phyloP scores from a whole-genome alignment of 768 basidiomycete species.

The Cystofilobasidium bisporidii region DNA sequence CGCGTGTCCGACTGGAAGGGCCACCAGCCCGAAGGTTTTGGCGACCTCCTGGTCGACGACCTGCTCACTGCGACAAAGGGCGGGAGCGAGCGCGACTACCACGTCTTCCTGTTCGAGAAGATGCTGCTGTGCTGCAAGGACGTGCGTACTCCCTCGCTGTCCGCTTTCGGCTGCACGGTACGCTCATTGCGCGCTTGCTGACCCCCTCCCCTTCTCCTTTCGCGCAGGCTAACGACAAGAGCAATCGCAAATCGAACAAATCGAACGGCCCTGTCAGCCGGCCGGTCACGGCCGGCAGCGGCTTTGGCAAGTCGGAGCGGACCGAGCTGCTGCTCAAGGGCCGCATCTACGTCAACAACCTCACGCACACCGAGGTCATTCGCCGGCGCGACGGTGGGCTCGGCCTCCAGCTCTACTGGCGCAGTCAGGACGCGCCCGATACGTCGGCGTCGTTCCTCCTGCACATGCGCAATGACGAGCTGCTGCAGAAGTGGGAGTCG shows the following conservation, averaged over 20 bases:
- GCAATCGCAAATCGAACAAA: constrained; percentile 7
- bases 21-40: constrained; percentile 88
- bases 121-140: constrained; percentile 99
- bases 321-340: constrained; percentile 84
- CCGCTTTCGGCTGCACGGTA: background rate
- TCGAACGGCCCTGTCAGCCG: constrained; percentile 40
- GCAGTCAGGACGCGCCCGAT: constrained; percentile 69
- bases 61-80: constrained; percentile 92
- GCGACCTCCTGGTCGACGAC: constrained; percentile 86
- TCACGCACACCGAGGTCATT: constrained; percentile 68
- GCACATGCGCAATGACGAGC: constrained; percentile 84
- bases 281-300: constrained; percentile 26
- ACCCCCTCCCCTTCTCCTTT: background rate
- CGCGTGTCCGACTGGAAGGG: constrained; percentile 99
- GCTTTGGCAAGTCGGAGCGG: constrained; percentile 49
- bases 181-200: too few species aligned
- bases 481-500: constrained; percentile 82
- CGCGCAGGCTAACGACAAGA: constrained; percentile 18
- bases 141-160: constrained; percentile 40
- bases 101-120: constrained; percentile 96
- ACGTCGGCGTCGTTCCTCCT: constrained; percentile 79
- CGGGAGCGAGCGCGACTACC: constrained; percentile 93
- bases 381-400: constrained; percentile 52
- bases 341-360: constrained; percentile 92
- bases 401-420: constrained; percentile 78